Evolutionary conservation across 805 yeast species (phyloP).

Genomic region (Kluyveromyces aestuarii): DNA sequence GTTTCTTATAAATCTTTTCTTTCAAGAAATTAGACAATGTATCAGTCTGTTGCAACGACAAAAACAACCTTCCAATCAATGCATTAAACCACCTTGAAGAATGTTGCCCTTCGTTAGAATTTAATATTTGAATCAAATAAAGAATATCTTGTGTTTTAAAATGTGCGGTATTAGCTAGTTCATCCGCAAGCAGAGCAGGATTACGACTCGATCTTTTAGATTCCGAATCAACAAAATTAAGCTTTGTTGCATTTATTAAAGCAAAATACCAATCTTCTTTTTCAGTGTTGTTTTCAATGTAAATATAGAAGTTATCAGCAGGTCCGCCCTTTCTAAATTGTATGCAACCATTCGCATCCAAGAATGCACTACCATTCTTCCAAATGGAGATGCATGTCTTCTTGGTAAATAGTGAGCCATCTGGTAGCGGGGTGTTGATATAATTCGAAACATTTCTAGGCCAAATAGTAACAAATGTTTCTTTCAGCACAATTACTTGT

Average conservation of each 20-base stretch:
- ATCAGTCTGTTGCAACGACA: conserved; percentile 66
- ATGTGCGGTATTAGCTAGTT: conserved; percentile 66
- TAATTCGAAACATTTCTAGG: conserved; percentile 43
- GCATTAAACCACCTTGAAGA: conserved; percentile 91
- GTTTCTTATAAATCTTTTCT: conserved; percentile 55
- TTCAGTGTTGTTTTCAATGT: conserved; percentile 67
- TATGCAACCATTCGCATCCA: conserved; percentile 11
- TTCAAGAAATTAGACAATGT: conserved; percentile 49
- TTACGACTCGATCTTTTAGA: conserved; percentile 11
- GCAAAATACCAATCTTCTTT: conserved; percentile 94
- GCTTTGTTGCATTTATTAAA: conserved; percentile 65
- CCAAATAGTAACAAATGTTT: conserved; percentile 72
- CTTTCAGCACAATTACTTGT: conserved; percentile 70
- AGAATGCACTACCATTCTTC: conserved; percentile 30
- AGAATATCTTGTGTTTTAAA: conserved; percentile 64
- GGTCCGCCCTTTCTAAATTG: conserved; percentile 2
- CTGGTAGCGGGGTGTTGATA: conserved; percentile 34
- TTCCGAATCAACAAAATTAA: conserved; percentile 12
- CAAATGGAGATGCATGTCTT: conserved; percentile 70
- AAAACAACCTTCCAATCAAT: conserved; percentile 68
- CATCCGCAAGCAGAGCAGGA: conserved; percentile 43
- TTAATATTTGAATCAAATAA: conserved; percentile 62
- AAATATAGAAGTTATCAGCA: conserved; percentile 44
- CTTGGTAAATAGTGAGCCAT: conserved; percentile 73
- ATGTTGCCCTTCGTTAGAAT: conserved; percentile 75